Base-by-base conservation (phyloP, 345 rosid species). In the Punica granatum region DNA sequence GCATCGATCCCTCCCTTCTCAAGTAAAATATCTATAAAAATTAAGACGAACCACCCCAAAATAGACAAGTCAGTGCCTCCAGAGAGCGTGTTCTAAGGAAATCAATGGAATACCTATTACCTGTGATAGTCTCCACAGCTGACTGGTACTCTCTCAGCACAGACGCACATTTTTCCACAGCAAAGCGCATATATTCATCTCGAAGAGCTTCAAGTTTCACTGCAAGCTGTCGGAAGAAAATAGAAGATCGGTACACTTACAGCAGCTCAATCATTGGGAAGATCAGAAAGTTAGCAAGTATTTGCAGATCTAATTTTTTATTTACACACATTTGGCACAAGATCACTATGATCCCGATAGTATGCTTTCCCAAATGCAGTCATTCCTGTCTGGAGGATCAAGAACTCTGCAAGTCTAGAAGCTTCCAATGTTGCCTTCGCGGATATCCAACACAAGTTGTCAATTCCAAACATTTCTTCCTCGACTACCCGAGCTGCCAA, bases 351-450 rank as follows among this genome's bases (percentile, higher is more conserved):
- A 69, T 81, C 83, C 74, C 96, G 82, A 82, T 88, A 93, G 82
- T 82, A 88, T 54, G 92, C 90, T 77, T 90, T 90, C 65, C 98
- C 98, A 65, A 93, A 93, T 39, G 94, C 92, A 58, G 98, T 88
- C 98, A 93, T 93, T 73, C 98, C 98, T 11, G 98, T 88, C 81
- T 83, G 93, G 70, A 93, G 84, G 77, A 93, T 90, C 78, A 93
- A 77, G 80, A 80, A 77, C 64, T 93, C 97, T 8, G 97, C 89
- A 69, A 82, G 85, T 76, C 88, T 83, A 32, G 97, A 93, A 80
- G 98, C 96, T 74, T 93, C 96, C 75, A 88, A 70, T 32, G 96
- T 88, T 70, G 97, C 86, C 79, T 90, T 88, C 62, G 96, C 83
- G 26, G 98, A 88, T 48, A 93, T 88, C 98, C 98, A 93, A 70